Base-by-base conservation (phyloP, 768 basidiomycete species). In the Pleurotus ostreatus region DNA sequence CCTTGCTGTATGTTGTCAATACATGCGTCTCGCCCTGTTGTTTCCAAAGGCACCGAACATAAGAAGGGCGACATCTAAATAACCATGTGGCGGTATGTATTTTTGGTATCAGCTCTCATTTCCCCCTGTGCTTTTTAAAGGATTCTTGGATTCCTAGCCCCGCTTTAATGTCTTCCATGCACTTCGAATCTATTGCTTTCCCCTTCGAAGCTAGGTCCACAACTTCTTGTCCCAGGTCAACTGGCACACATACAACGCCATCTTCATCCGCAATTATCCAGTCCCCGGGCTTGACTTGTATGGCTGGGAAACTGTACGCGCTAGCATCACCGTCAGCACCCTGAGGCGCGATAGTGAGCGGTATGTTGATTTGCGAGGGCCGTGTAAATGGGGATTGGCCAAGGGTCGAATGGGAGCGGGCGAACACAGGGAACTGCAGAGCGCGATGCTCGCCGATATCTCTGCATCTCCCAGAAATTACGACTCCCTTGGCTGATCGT, bases 241-340 rank as follows among this genome's bases (percentile, higher is more conserved):
- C 70, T 2, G 92, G 86, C 23, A 96, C 80, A 62, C 85, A 90
- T 2, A 98, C 90, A 1, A 95, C 91, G 1, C 95, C 94, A 66
- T 97, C 90, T 56, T 84, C 79, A 68, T 97, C 94, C 22, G 85
- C 92, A n/a, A 94, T 68, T 47, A 96, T 80, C 78, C 86, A 81
- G 67, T 95, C 94, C 2, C 86, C 89, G 2, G 94, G 87, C 15
- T 81, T 65, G 5, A 96, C 78, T 18, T 25, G 23, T 5, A 51
- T 39, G 16, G 38, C 23, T 11, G 56, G 48, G 37, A 53, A 57
- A 26, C 30, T 2, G 63, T 76, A 9, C 85, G 77, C 0, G 81
- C 66, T 64, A 34, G 74, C 73, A 34, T 66, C 65, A n/a, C 66
- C 71, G 34, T 67, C 58, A 12, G 64, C 63, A 37, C 66, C 72